A percentile compares a stretch with the other conserved stretches of the same genome.
Conservation (phyloP, 345 rosid genomes). For the Linum usitatissimum region DNA sequence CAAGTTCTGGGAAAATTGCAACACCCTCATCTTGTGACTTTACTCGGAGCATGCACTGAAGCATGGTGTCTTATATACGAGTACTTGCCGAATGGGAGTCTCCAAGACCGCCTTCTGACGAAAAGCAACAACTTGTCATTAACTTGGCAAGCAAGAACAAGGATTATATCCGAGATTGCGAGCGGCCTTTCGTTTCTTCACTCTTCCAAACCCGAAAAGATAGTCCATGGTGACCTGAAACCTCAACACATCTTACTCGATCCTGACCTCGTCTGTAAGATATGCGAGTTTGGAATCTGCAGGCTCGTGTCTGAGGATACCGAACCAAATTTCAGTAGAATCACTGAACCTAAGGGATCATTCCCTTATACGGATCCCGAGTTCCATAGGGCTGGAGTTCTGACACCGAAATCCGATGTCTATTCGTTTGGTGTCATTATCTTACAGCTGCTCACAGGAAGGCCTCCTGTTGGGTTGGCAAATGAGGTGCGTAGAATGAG, state of each 20-base stretch:
- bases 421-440: conserved; percentile 56
- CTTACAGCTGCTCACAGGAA: conserved; percentile 56
- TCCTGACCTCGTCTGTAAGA: conserved; percentile 57
- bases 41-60: conserved; percentile 67
- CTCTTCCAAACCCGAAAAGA: conserved; percentile 58
- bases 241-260: conserved; percentile 59
- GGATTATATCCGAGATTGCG: conserved; percentile 49
- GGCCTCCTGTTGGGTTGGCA: conserved; percentile 39
- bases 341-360: conserved; percentile 38
- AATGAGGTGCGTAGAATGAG: conserved; percentile 40
- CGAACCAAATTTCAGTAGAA: conserved; percentile 30
- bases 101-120: conserved; percentile 39
- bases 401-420: conserved; percentile 50
- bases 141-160: conserved; percentile 45
- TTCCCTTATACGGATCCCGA: conserved; percentile 65
- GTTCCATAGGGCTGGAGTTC: conserved; percentile 38
- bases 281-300: conserved; percentile 57
- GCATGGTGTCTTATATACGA: conserved; percentile 56
- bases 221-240: conserved; percentile 63
- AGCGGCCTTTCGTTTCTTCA: conserved; percentile 71
- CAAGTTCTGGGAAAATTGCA: conserved; percentile 56
- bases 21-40: conserved; percentile 60
- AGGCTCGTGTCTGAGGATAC: conserved; percentile 41
- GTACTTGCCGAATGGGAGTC: conserved; percentile 62
- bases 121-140: conserved; percentile 40